Percentiles rank a stretch among this genome's conserved stretches.
These are phyloP conservation scores for Tillandsia leiboldiana DNA, from an alignment of 176 grass and related monocot species.

Conservation along the genomic window DNA sequence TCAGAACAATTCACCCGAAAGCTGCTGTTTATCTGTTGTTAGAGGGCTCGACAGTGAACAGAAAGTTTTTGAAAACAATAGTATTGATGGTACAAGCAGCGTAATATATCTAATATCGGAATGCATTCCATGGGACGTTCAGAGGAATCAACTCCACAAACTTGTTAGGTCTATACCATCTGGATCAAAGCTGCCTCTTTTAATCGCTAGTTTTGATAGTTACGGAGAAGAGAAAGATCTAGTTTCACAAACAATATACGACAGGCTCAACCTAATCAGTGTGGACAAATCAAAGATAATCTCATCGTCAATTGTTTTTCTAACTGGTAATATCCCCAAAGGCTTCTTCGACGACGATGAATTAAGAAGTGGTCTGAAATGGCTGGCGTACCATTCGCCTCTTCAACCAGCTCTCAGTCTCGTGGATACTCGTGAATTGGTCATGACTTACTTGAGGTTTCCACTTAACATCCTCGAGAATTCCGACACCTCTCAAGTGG, in stretches of 20 bases:
- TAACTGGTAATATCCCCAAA: constrained; percentile 22
- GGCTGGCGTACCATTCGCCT: constrained; percentile 55
- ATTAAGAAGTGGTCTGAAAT: constrained; percentile 58
- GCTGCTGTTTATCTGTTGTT: constrained; percentile 60
- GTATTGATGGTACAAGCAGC: constrained; percentile 31
- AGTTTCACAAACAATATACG: constrained; percentile 35
- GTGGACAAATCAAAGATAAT: constrained; percentile 36
- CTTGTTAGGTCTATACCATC: constrained; percentile 48
- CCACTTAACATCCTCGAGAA: constrained; percentile 30
- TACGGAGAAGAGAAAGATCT: constrained; percentile 39
- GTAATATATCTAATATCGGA: constrained; percentile 75
- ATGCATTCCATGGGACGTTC: constrained; percentile 57
- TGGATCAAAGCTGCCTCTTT: constrained; percentile 59
- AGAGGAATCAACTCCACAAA: constrained; percentile 47
- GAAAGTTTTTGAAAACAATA: constrained; percentile 31
- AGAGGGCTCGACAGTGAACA: constrained; percentile 40
- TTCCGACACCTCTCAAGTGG: constrained; percentile 29
- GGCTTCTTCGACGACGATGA: constrained; percentile 61
- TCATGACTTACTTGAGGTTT: constrained; percentile 49
- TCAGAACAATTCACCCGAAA: constrained; percentile 2
- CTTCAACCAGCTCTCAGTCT: constrained; percentile 45
- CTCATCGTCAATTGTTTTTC: constrained; percentile 55
- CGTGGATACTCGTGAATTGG: constrained; percentile 45
- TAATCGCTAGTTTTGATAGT: constrained; percentile 51
- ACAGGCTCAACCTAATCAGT: constrained; percentile 43